Base-by-base conservation (phyloP, 2,329 filamentous ascomycete species). In the Juglanconis sp. region DNA sequence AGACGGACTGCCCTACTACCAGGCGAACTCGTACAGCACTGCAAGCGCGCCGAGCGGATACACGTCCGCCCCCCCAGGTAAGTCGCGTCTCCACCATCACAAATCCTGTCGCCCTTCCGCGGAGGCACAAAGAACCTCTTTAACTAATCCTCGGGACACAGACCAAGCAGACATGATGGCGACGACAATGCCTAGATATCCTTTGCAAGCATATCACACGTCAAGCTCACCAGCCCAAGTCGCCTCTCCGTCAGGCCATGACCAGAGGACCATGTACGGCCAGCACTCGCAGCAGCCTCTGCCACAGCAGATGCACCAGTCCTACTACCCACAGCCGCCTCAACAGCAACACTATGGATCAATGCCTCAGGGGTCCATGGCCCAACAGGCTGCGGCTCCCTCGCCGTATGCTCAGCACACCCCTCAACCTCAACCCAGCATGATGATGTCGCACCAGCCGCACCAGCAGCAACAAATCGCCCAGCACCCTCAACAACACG, bases 181-280 rank as follows among this genome's bases (percentile, higher is more conserved):
- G 77, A 81, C 84, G 69, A 78, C 78, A 64, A 83, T 87, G 90
- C 89, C 91, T 75, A 86, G 88, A 74, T 86, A 88, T 68, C 84
- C 87, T 51, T 96, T 93, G 68, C 91, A 92, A 63, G 96, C 96
- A 72, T 97, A 97, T 73, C 91, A 97, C 75, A 96, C 93, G 78
- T 96, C 93, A 59, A 96, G 94, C 76, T 96, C 94, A 58, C 94
- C 94, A 53, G 91, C 92, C 44, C 96, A 93, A 54, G 93, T 97
- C 68, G 90, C 93, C 65, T 97, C 94, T 38, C 89, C 92, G 30
- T 91, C 92, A 60, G 84, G 87, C 59, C 92, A 96, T 76, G 94
- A 98, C 71, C 91, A 96, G 77, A 84, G 93, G 67, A 88, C 87
- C 69, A 85, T 98, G 72, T 98, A 97, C 75, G 88, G 86, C 40